Evolutionary conservation across 1,284 basidiomycete species (phyloP).

Genomic region (Rhodotorula sp.): DNA sequence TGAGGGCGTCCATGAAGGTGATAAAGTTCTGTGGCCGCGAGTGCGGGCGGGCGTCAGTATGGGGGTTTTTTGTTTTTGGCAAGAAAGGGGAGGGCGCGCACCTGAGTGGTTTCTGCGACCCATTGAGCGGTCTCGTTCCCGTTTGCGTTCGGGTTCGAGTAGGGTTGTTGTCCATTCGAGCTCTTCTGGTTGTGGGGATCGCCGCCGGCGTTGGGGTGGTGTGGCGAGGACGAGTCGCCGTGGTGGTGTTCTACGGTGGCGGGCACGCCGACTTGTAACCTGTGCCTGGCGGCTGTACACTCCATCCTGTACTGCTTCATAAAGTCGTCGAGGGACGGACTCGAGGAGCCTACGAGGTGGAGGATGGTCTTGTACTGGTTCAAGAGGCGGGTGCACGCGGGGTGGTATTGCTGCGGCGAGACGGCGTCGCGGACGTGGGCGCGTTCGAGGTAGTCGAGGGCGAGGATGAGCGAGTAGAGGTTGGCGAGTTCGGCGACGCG

Average conservation of each 20-base stretch:
- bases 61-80: too few species aligned
- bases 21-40: constrained; percentile 62
- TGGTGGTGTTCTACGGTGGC: constrained; percentile 89
- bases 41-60: too few species aligned
- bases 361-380: constrained; percentile 97
- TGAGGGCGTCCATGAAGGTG: constrained; percentile 97
- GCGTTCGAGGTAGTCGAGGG: constrained; percentile 89
- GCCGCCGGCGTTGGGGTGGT: neutral
- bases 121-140: constrained; percentile 81
- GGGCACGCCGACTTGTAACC: constrained; percentile 87
- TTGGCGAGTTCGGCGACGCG: constrained; percentile 85
- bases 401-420: constrained; percentile 89
- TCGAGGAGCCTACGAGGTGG: constrained; percentile 84
- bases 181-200: neutral
- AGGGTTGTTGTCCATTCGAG: neutral
- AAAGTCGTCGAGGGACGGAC: constrained; percentile 79
- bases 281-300: constrained; percentile 84
- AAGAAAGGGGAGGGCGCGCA: constrained; percentile 43
- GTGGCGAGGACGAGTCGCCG: neutral
- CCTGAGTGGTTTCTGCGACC: constrained; percentile 98
- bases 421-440: constrained; percentile 94
- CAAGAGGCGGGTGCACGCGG: constrained; percentile 85
- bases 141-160: constrained; percentile 58
- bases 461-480: constrained; percentile 85
- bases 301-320: constrained; percentile 96